Evolutionary conservation across 1,284 basidiomycete species (phyloP).

Genomic region (Athelia sp.): DNA sequence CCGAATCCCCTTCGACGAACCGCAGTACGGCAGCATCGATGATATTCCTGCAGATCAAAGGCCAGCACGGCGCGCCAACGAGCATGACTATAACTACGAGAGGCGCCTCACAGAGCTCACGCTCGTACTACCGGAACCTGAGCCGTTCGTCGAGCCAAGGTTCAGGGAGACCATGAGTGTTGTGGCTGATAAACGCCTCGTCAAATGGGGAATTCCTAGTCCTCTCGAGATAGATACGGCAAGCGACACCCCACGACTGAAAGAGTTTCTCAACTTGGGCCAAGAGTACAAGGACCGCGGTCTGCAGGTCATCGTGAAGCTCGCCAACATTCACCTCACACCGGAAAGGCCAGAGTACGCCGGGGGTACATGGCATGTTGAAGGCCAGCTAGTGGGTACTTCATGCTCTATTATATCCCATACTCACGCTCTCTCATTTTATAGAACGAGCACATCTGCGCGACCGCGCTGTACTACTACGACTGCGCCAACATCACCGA

Average conservation of each 20-base stretch:
- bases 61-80: background rate
- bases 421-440: too few species aligned
- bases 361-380: slow-evolving; percentile 28
- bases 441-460: slow-evolving; percentile 41
- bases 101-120: background rate
- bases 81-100: background rate
- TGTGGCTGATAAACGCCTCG: too few species aligned
- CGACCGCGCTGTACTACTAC: slow-evolving; percentile 6
- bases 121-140: slow-evolving; percentile 1
- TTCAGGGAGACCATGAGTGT: too few species aligned
- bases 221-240: too few species aligned
- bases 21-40: background rate
- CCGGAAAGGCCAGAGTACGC: slow-evolving; percentile 19
- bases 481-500: slow-evolving; percentile 24
- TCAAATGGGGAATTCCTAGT: too few species aligned
- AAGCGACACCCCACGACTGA: too few species aligned
- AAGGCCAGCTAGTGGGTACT: slow-evolving; percentile 30
- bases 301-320: slow-evolving; percentile 26
- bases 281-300: slow-evolving; percentile 30
- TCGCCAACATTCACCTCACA: slow-evolving; percentile 24
- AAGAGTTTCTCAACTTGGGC: slow-evolving; percentile 28
- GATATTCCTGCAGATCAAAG: background rate
- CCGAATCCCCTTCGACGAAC: background rate
- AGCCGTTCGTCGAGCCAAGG: too few species aligned
- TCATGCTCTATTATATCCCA: too few species aligned